Conservation (phyloP, 2,329 filamentous ascomycete species). For the Aureobasidium sp. region DNA sequence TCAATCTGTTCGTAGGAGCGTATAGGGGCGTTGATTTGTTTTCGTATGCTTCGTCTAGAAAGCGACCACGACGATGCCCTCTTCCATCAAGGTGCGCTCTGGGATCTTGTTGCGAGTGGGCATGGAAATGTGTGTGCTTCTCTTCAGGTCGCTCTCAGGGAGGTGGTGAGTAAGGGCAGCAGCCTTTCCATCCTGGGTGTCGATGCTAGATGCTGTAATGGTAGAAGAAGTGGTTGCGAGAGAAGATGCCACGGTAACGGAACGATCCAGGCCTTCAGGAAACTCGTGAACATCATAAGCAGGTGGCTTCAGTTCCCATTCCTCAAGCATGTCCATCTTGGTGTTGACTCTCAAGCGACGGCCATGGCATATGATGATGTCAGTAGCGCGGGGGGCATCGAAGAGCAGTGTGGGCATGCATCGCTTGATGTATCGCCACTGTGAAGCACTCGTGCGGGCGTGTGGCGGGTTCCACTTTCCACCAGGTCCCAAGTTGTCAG, state of each 20-base stretch:
- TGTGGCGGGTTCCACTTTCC: slow-evolving; percentile 32
- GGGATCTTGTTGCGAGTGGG: neutral
- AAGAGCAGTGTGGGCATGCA: slow-evolving; percentile 41
- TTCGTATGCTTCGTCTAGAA: neutral
- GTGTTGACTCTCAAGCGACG: slow-evolving; percentile 39
- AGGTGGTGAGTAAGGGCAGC: neutral
- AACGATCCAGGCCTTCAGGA: slow-evolving; percentile 4
- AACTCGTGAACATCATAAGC: slow-evolving; percentile 38
- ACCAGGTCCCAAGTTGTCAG: slow-evolving; percentile 25
- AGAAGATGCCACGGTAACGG: neutral
- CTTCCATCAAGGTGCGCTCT: slow-evolving; percentile 5
- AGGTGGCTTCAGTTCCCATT: slow-evolving; percentile 38
- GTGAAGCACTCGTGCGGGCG: slow-evolving; percentile 31
- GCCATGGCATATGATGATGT: slow-evolving; percentile 38
- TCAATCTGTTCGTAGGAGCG: slow-evolving; percentile 6
- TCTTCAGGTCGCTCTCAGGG: neutral
- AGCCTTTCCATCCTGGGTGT: slow-evolving; percentile 1
- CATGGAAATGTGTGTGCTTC: neutral
- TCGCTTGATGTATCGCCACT: slow-evolving; percentile 40
- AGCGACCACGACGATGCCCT: slow-evolving; percentile 3
- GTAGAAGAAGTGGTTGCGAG: slow-evolving; percentile 1
- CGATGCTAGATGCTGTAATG: neutral
- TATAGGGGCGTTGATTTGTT: neutral
- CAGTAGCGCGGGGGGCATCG: slow-evolving; percentile 39
- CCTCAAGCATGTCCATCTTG: slow-evolving; percentile 35